phyloP scores from a whole-genome alignment of 768 basidiomycete genomes.

The Daedaleopsis sinensis region DNA sequence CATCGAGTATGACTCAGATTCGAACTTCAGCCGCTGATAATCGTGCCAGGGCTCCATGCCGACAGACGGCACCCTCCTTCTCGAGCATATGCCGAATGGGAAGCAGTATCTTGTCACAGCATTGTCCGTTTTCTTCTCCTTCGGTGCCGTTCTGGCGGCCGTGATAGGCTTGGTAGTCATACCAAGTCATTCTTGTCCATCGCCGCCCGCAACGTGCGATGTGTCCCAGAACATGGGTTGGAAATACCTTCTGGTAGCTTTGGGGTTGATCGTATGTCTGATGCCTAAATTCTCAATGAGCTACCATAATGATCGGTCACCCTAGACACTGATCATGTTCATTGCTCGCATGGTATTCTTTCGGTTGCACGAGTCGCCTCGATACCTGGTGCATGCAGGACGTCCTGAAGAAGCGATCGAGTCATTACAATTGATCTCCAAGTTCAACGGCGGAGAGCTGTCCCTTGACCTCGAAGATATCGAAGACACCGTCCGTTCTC shows the following conservation, averaged over 20 bases:
- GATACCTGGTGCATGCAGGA: conserved; percentile 89
- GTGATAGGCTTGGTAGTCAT: conserved; percentile 79
- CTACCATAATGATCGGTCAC: background rate
- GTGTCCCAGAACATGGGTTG: conserved; percentile 82
- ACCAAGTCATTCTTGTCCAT: conserved; percentile 72
- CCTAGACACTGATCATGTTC: conserved; percentile 86
- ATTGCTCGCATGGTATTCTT: conserved; percentile 87
- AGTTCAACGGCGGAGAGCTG: conserved; percentile 80
- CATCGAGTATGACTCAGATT: background rate
- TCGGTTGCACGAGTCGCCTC: conserved; percentile 91
- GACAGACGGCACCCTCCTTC: conserved; percentile 89
- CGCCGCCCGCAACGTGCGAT: conserved; percentile 55
- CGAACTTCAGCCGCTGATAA: background rate
- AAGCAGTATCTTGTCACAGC: conserved; percentile 92
- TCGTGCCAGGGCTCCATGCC: conserved; percentile 84
- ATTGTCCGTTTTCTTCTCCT: conserved; percentile 93
- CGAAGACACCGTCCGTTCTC: conserved; percentile 40
- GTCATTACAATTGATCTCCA: conserved; percentile 81
- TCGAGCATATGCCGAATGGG: conserved; percentile 92
- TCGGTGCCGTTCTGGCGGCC: conserved; percentile 87
- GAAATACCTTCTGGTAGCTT: conserved; percentile 77
- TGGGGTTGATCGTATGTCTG: conserved; percentile 79
- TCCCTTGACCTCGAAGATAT: conserved; percentile 75
- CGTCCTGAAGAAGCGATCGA: conserved; percentile 83
- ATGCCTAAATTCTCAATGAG: conserved; percentile 5